These are phyloP conservation scores for Dioszegia hungarica DNA, from an alignment of 768 basidiomycete genomes.

Conservation along the genomic window DNA sequence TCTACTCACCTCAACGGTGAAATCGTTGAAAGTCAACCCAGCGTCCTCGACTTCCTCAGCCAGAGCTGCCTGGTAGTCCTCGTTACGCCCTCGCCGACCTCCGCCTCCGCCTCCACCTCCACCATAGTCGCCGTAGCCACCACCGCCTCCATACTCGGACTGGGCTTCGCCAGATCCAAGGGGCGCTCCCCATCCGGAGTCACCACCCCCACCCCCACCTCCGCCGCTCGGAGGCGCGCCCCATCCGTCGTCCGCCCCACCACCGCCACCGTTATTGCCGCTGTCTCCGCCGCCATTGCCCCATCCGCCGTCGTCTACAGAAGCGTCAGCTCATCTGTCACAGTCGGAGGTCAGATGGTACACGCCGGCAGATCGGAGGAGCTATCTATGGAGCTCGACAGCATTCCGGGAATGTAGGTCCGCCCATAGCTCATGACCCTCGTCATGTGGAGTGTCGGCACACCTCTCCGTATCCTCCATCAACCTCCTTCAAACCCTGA, in stretches of 20 bases:
- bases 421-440: too few species aligned
- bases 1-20: conserved; percentile 36
- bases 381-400: too few species aligned
- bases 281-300: neutral
- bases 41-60: conserved; percentile 17
- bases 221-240: neutral
- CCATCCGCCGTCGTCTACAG: neutral
- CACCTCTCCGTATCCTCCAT: too few species aligned
- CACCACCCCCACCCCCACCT: neutral
- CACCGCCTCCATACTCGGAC: too few species aligned
- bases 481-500: too few species aligned
- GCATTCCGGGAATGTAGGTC: too few species aligned
- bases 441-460: too few species aligned
- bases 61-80: neutral
- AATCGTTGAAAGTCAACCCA: conserved; percentile 35
- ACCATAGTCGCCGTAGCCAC: neutral
- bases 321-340: too few species aligned
- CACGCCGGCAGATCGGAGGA: too few species aligned
- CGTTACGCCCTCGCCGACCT: neutral
- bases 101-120: neutral
- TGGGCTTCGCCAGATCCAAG: too few species aligned
- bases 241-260: neutral
- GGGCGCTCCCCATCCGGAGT: neutral
- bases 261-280: neutral
- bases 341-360: too few species aligned